These are phyloP conservation scores for Globisporangium viniferum DNA, from an alignment of 352 stramenopile genomes.

Conservation along the genomic window DNA sequence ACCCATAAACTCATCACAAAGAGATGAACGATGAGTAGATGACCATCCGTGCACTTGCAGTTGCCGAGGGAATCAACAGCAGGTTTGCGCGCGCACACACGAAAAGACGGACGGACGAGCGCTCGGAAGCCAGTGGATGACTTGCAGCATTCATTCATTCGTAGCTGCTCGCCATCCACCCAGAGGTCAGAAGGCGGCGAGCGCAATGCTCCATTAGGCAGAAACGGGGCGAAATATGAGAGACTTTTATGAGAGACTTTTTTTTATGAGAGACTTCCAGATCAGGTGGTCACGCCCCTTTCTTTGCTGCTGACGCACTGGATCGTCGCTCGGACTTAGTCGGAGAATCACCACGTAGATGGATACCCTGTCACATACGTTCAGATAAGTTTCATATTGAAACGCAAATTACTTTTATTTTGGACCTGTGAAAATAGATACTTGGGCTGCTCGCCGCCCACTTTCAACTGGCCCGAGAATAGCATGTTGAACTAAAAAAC, in stretches of 20 bases:
- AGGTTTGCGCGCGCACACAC: background rate
- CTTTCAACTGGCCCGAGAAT: background rate
- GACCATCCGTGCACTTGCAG: background rate
- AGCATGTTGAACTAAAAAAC: slow-evolving; percentile 11
- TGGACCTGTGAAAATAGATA: background rate
- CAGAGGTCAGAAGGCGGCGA: background rate
- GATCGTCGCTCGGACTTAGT: background rate
- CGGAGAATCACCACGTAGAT: background rate
- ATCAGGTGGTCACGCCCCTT: background rate
- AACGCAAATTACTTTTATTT: background rate
- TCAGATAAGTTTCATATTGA: background rate
- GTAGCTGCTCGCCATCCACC: background rate
- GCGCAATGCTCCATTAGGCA: background rate
- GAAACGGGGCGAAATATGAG: slow-evolving; percentile 7
- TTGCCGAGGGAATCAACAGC: background rate
- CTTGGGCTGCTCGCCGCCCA: background rate
- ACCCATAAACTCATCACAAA: too few species aligned
- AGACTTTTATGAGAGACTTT: slow-evolving; percentile 12
- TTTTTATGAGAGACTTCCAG: slow-evolving; percentile 8
- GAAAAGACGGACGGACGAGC: background rate
- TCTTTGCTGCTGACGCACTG: background rate
- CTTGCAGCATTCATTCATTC: background rate
- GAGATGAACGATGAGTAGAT: background rate
- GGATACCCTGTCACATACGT: background rate
- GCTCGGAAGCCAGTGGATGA: background rate